phyloP scores from a whole-genome alignment of 2,329 filamentous ascomycete genomes.

The Rutstroemia sp. region DNA sequence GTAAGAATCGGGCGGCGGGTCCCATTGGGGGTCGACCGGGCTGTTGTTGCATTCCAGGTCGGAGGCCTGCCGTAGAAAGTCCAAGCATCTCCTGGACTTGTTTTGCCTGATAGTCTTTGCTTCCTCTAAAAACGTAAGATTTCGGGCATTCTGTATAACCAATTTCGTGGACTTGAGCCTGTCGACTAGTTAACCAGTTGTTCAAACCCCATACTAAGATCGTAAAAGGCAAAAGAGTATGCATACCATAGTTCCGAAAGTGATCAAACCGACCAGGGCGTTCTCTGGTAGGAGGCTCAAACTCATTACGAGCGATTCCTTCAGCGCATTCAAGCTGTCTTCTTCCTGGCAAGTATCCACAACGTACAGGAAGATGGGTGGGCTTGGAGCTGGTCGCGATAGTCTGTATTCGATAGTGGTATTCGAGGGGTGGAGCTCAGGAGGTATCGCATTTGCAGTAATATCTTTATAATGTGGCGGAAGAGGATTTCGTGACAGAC shows the following conservation, averaged over 20 bases:
- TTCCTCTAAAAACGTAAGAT: conserved; percentile 96
- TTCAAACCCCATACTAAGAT: not conserved
- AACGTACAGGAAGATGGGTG: conserved; percentile 80
- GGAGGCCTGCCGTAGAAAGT: conserved; percentile 61
- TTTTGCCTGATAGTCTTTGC: conserved; percentile 96
- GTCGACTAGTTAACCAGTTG: conserved; percentile 2
- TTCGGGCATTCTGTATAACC: conserved; percentile 98
- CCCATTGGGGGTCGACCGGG: conserved; percentile 72
- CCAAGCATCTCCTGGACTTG: conserved; percentile 99
- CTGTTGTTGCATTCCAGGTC: conserved; percentile 62
- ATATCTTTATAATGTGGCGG: conserved; percentile 89
- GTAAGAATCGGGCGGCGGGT: conserved; percentile 79
- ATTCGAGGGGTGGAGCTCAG: conserved; percentile 73
- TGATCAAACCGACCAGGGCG: conserved; percentile 75
- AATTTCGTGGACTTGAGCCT: conserved; percentile 95
- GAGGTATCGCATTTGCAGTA: conserved; percentile 72
- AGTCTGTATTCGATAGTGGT: conserved; percentile 88
- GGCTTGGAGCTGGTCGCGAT: conserved; percentile 72
- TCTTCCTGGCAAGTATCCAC: conserved; percentile 87
- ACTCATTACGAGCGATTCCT: conserved; percentile 82
- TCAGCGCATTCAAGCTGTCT: conserved; percentile 73
- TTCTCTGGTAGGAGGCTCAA: conserved; percentile 75
- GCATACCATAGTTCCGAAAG: conserved; percentile 84
- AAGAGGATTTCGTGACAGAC: conserved; percentile 73
- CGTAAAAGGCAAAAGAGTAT: not conserved